Percentiles rank a stretch among this genome's conserved stretches.
Conservation (phyloP, 2,329 filamentous ascomycete species). For the Lachnellula occidentalis region DNA sequence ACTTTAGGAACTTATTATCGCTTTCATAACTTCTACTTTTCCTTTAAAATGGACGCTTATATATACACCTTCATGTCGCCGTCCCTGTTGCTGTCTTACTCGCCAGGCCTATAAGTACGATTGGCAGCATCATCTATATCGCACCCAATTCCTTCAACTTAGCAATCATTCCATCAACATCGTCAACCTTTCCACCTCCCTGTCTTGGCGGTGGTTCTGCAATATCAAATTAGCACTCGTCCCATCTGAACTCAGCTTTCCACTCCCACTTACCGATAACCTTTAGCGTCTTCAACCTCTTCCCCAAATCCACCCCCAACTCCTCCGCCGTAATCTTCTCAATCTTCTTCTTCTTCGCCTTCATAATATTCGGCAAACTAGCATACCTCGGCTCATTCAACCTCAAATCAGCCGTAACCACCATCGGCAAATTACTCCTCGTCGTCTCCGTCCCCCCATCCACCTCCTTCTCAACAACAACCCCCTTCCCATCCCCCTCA, state of each 20-base stretch:
- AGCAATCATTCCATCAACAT: conserved; percentile 88
- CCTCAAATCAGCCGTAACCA: conserved; percentile 91
- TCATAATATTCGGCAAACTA: conserved; percentile 98
- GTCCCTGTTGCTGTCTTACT: neutral
- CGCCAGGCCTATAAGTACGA: neutral
- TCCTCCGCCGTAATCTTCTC: conserved; percentile 87
- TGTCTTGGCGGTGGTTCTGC: conserved; percentile 79
- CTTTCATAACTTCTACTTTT: no score
- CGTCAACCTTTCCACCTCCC: conserved; percentile 94
- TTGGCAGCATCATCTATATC: conserved; percentile 17
- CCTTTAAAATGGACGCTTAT: neutral
- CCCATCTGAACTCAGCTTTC: neutral
- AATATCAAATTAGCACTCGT: conserved; percentile 11
- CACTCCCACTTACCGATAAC: conserved; percentile 60
- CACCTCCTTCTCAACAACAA: conserved; percentile 84
- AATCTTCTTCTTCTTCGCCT: conserved; percentile 99
- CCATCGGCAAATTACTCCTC: conserved; percentile 76
- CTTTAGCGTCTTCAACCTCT: conserved; percentile 82
- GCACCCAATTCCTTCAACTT: conserved; percentile 97
- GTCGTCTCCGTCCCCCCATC: conserved; percentile 94
- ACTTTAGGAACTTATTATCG: no score
- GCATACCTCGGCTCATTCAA: conserved; percentile 95
- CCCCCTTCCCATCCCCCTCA: conserved; percentile 56
- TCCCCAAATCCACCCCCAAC: conserved; percentile 68
- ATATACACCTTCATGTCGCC: neutral